Evolutionary conservation across 1,284 basidiomycete species (phyloP).

Genomic region (Entoloma clypeatum): DNA sequence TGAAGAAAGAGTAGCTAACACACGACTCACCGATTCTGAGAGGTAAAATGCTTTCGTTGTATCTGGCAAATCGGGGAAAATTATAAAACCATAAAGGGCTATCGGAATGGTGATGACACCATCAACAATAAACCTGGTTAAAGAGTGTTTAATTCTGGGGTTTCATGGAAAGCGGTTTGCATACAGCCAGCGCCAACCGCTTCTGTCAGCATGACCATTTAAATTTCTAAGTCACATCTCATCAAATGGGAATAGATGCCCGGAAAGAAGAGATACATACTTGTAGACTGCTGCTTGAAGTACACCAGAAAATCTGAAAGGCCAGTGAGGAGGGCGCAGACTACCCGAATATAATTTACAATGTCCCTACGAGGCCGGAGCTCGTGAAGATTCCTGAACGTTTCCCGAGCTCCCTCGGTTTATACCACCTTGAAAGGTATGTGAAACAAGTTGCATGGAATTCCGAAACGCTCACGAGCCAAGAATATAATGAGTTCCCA

Average conservation of each 20-base stretch:
- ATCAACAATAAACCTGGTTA: slow-evolving; percentile 62
- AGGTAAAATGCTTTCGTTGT: slow-evolving; percentile 67
- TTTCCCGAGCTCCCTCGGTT: slow-evolving; percentile 63
- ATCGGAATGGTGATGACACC: slow-evolving; percentile 71
- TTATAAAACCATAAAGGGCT: slow-evolving; percentile 66
- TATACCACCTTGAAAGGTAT: slow-evolving; percentile 55
- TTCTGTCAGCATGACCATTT: slow-evolving; percentile 53
- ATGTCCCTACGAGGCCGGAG: slow-evolving; percentile 60
- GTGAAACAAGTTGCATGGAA: slow-evolving; percentile 1
- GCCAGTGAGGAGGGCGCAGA: slow-evolving; percentile 7
- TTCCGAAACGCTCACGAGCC: slow-evolving; percentile 47
- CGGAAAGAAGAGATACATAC: slow-evolving; percentile 26
- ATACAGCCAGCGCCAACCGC: slow-evolving; percentile 72
- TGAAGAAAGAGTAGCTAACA: slow-evolving; percentile 5
- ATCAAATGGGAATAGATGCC: slow-evolving; percentile 7
- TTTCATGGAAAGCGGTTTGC: slow-evolving; percentile 19
- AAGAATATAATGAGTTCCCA: slow-evolving; percentile 71
- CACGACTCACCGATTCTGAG: slow-evolving; percentile 45
- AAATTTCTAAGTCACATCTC: slow-evolving; percentile 42
- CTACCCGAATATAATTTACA: slow-evolving; percentile 36
- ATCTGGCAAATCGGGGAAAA: slow-evolving; percentile 70
- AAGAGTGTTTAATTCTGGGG: slow-evolving; percentile 1
- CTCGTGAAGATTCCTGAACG: slow-evolving; percentile 70
- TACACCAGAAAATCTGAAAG: slow-evolving; percentile 61
- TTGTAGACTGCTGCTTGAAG: slow-evolving; percentile 65